Base-by-base conservation (phyloP, 306 rosid genomes). In the Crotalaria pallida region DNA sequence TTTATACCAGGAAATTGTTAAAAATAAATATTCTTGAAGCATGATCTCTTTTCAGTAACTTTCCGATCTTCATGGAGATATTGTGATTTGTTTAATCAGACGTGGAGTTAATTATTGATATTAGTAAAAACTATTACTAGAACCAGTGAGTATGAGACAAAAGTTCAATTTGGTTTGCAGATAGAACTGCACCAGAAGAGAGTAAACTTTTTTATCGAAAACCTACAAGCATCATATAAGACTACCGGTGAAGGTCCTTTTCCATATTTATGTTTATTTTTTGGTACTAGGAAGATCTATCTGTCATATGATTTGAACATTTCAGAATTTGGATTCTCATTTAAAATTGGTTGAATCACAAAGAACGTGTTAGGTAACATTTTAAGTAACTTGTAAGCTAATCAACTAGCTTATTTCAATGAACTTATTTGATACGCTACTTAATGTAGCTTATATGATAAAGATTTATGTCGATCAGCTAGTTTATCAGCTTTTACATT, bases 341-440 rank as follows among this genome's bases (percentile, higher is more conserved):
- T 56, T 36, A 23, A 57, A 74, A 18, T 65, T 58, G 67, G 74
- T 31, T 66, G 74, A 75, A 53, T 56, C 67, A 75, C 16, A 50
- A 0, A 50, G 55, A 62, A 53, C 47, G 24, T 3, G 11, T 9
- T 43, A n/a, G n/a, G n/a, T n/a, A n/a, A n/a, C n/a, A n/a, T n/a
- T n/a, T n/a, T n/a, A n/a, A n/a, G n/a, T n/a, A n/a, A n/a, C n/a
- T n/a, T n/a, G n/a, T n/a, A n/a, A n/a, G n/a, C n/a, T n/a, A n/a
- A n/a, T n/a, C n/a, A n/a, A n/a, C n/a, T n/a, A n/a, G n/a, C n/a
- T n/a, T n/a, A n/a, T n/a, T n/a, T n/a, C n/a, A n/a, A n/a, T n/a
- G n/a, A n/a, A n/a, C n/a, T n/a, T n/a, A n/a, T n/a, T n/a, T n/a
- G n/a, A n/a, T n/a, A n/a, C n/a, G n/a, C n/a, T n/a, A n/a, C n/a